Percentiles rank a stretch among this genome's conserved stretches.
Evolutionary conservation across 306 rosid species (phyloP).

Genomic region (Citrullus amarus): DNA sequence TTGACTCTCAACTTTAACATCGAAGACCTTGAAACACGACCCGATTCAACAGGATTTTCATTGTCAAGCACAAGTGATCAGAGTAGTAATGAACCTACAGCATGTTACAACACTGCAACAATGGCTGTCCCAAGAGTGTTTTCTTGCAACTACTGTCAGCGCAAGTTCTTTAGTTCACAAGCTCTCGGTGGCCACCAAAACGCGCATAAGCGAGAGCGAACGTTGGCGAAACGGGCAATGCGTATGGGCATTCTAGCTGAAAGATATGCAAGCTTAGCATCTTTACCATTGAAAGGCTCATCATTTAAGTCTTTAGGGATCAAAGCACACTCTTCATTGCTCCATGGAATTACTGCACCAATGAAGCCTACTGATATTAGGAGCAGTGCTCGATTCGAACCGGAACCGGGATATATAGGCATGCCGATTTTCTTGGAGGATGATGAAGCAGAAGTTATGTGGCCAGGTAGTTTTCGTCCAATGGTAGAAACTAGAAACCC

Average conservation of each 20-base stretch:
- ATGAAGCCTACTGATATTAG: constrained; percentile 40
- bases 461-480: constrained; percentile 88
- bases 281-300: constrained; percentile 71
- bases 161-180: constrained; percentile 84
- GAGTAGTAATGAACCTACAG: constrained; percentile 63
- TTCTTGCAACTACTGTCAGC: constrained; percentile 81
- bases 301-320: constrained; percentile 62
- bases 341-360: constrained; percentile 37
- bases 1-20: constrained; percentile 51
- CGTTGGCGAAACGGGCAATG: constrained; percentile 72
- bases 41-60: constrained; percentile 42
- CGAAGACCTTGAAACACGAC: constrained; percentile 20
- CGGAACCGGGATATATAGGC: constrained; percentile 41
- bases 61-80: constrained; percentile 68
- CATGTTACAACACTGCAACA: constrained; percentile 27
- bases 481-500: constrained; percentile 21
- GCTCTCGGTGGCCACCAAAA: constrained; percentile 97
- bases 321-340: constrained; percentile 74
- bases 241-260: constrained; percentile 71
- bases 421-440: constrained; percentile 61
- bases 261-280: constrained; percentile 51
- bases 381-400: constrained; percentile 39
- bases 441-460: constrained; percentile 51
- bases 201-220: constrained; percentile 82
- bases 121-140: constrained; percentile 41